phyloP scores from a whole-genome alignment of 225 moss, liverwort and hornwort species.

The Pleurozium schreberi region DNA sequence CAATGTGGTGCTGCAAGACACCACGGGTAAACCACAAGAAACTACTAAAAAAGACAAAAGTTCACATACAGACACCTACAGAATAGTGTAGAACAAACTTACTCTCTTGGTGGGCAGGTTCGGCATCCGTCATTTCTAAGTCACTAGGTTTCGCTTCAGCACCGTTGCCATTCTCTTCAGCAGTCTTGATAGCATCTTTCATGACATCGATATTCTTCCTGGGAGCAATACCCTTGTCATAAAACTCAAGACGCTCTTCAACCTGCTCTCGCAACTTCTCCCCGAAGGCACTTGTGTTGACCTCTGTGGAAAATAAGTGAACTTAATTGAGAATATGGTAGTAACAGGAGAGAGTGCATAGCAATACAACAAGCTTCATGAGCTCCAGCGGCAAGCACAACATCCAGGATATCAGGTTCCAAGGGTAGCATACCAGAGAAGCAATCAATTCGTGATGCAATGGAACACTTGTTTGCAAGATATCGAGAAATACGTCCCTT shows the following conservation, averaged over 20 bases:
- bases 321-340: background rate
- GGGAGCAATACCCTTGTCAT: conserved; percentile 91
- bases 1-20: background rate
- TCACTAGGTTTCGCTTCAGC: conserved; percentile 4
- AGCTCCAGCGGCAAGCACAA: background rate
- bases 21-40: background rate
- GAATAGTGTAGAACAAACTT: background rate
- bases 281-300: conserved; percentile 58
- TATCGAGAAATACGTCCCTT: conserved; percentile 95
- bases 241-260: conserved; percentile 88
- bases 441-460: conserved; percentile 93
- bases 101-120: conserved; percentile 19
- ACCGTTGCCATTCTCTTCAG: conserved; percentile 17
- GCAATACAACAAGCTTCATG: background rate
- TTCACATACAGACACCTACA: background rate
- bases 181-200: conserved; percentile 73
- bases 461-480: conserved; percentile 95
- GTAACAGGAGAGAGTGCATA: background rate
- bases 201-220: conserved; percentile 94
- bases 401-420: background rate
- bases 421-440: conserved; percentile 50
- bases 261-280: conserved; percentile 95
- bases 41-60: background rate
- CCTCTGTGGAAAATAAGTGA: conserved; percentile 20
- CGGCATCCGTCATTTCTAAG: conserved; percentile 24